These are phyloP conservation scores for Yamadazyma philogaea DNA, from an alignment of 805 yeast genomes.

Conservation along the genomic window DNA sequence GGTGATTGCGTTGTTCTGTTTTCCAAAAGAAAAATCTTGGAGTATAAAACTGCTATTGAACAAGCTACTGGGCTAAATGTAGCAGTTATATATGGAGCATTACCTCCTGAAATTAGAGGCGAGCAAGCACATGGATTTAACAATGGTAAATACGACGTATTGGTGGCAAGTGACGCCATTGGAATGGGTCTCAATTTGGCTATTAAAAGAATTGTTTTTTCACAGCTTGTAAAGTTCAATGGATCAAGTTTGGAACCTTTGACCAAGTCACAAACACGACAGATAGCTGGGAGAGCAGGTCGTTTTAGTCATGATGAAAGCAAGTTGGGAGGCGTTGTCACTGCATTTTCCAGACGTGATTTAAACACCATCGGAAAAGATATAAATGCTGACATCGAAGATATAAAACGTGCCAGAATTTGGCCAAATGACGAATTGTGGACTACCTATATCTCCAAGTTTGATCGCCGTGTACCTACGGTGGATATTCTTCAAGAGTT, in stretches of 20 bases:
- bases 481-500: constrained; percentile 8
- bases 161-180: constrained; percentile 94
- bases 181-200: constrained; percentile 96
- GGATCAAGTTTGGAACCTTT: constrained; percentile 52
- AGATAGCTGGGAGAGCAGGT: constrained; percentile 97
- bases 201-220: constrained; percentile 76
- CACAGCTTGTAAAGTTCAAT: constrained; percentile 64
- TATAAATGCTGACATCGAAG: constrained; percentile 50
- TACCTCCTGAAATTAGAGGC: constrained; percentile 92
- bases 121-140: constrained; percentile 81
- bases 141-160: constrained; percentile 70
- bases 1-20: constrained; percentile 94
- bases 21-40: constrained; percentile 69
- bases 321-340: constrained; percentile 47
- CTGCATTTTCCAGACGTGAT: constrained; percentile 47
- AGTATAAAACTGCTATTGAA: constrained; percentile 69
- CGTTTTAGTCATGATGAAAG: constrained; percentile 48
- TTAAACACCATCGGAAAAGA: constrained; percentile 44
- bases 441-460: constrained; percentile 59
- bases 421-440: constrained; percentile 81
- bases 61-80: constrained; percentile 58
- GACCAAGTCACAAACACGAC: constrained; percentile 70
- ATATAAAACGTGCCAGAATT: constrained; percentile 59
- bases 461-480: constrained; percentile 23
- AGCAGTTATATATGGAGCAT: constrained; percentile 90